These are phyloP conservation scores for Elsinoe australis DNA, from an alignment of 2,329 filamentous ascomycete species.

Conservation along the genomic window DNA sequence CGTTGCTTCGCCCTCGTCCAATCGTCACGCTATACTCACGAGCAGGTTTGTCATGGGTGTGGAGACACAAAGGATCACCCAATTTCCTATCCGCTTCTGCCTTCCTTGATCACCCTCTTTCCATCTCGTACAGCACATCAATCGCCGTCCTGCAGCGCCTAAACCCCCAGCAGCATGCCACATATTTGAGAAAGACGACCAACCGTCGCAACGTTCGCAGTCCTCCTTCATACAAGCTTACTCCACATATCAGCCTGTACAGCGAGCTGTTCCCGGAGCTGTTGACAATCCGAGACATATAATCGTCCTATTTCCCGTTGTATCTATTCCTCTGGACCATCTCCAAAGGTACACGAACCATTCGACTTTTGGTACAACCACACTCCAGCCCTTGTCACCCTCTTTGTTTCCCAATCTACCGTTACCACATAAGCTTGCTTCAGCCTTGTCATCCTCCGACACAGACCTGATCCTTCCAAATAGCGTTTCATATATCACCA, in stretches of 20 bases:
- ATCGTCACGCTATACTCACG: not conserved
- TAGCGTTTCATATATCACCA: slow-evolving; percentile 5
- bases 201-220: slow-evolving; percentile 13
- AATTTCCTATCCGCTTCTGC: slow-evolving; percentile 8
- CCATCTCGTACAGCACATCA: slow-evolving; percentile 6
- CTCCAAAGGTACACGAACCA: slow-evolving; percentile 3
- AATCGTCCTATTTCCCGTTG: slow-evolving; percentile 15
- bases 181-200: slow-evolving; percentile 14
- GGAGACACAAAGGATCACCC: not conserved
- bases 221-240: slow-evolving; percentile 15
- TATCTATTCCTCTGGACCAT: not conserved
- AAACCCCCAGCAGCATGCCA: not conserved
- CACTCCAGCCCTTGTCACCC: slow-evolving; percentile 2
- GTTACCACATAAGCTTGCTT: not conserved
- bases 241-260: not conserved
- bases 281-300: slow-evolving; percentile 16
- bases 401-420: not conserved
- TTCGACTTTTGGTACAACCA: slow-evolving; percentile 3
- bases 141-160: slow-evolving; percentile 6
- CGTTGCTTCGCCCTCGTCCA: no score
- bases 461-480: slow-evolving; percentile 12
- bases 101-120: not conserved
- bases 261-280: no score
- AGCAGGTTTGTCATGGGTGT: slow-evolving; percentile 1
- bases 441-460: not conserved